Evolutionary conservation across 805 yeast genomes (phyloP).

Genomic region (Ogataea parapolymorpha): DNA sequence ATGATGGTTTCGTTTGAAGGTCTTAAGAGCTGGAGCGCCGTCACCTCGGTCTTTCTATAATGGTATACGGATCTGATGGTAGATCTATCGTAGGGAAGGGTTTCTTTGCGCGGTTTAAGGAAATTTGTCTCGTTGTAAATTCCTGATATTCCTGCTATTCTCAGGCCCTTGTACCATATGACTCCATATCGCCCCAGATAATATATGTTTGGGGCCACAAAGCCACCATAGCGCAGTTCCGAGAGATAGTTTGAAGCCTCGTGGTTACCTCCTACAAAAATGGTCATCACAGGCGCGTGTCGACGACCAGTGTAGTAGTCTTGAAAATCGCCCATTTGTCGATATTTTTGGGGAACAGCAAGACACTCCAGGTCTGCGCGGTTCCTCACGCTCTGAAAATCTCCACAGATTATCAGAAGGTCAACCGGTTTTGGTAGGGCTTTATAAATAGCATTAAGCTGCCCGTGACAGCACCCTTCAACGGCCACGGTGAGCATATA

Average conservation of each 20-base stretch:
- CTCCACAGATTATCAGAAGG: constrained; percentile 80
- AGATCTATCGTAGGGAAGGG: constrained; percentile 45
- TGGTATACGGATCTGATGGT: constrained; percentile 67
- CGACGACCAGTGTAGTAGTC: constrained; percentile 59
- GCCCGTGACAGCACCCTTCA: constrained; percentile 92
- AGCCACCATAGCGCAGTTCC: constrained; percentile 82
- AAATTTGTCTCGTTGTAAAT: constrained; percentile 60
- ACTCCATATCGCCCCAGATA: constrained; percentile 78
- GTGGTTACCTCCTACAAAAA: constrained; percentile 94
- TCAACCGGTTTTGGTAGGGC: constrained; percentile 38
- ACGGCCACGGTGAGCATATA: constrained; percentile 50
- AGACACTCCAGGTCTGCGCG: constrained; percentile 62
- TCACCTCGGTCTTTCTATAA: constrained; percentile 59
- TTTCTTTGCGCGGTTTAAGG: constrained; percentile 38
- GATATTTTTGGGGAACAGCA: constrained; percentile 78
- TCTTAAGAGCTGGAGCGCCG: constrained; percentile 48
- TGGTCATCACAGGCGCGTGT: constrained; percentile 70
- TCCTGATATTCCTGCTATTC: constrained; percentile 83
- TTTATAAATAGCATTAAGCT: constrained; percentile 55
- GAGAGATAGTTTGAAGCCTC: constrained; percentile 78
- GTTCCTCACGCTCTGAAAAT: constrained; percentile 78
- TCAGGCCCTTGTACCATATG: constrained; percentile 69
- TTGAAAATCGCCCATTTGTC: constrained; percentile 73
- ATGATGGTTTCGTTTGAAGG: constrained; percentile 45
- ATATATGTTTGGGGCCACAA: constrained; percentile 86